Conservation (phyloP, 225 moss, liverwort and hornwort species). For the Bryum argenteum region DNA sequence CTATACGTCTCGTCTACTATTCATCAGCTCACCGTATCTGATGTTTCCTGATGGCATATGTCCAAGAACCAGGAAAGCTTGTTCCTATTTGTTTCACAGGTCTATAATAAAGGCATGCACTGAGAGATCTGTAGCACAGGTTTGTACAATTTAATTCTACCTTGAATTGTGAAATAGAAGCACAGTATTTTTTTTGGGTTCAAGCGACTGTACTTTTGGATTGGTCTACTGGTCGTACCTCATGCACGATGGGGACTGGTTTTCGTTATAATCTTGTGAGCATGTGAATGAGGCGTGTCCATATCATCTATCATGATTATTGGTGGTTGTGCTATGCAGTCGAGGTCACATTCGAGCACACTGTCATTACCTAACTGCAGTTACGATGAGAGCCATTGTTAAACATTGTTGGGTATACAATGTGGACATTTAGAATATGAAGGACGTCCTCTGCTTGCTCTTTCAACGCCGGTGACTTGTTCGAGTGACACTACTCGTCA, state of each 20-base stretch:
- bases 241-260: not conserved
- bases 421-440: no score
- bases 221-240: slow-evolving; percentile 17
- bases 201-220: slow-evolving; percentile 23
- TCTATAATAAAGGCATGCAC: slow-evolving; percentile 25
- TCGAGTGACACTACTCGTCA: no score
- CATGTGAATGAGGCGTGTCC: not conserved
- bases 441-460: no score
- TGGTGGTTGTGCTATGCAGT: not conserved
- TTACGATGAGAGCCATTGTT: no score
- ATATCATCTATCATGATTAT: not conserved
- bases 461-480: no score
- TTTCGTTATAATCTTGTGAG: not conserved
- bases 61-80: slow-evolving; percentile 24
- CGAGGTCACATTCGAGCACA: not conserved
- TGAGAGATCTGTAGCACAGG: slow-evolving; percentile 7
- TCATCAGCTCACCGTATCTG: slow-evolving; percentile 23
- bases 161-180: slow-evolving; percentile 23
- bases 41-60: slow-evolving; percentile 29
- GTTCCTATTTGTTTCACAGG: slow-evolving; percentile 16
- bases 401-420: no score
- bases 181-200: slow-evolving; percentile 13
- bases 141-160: slow-evolving; percentile 15
- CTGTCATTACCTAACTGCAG: not conserved
- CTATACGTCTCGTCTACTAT: slow-evolving; percentile 6